Conservation (phyloP, 2,329 filamentous ascomycete genomes). For the Lachnum nothofagi region DNA sequence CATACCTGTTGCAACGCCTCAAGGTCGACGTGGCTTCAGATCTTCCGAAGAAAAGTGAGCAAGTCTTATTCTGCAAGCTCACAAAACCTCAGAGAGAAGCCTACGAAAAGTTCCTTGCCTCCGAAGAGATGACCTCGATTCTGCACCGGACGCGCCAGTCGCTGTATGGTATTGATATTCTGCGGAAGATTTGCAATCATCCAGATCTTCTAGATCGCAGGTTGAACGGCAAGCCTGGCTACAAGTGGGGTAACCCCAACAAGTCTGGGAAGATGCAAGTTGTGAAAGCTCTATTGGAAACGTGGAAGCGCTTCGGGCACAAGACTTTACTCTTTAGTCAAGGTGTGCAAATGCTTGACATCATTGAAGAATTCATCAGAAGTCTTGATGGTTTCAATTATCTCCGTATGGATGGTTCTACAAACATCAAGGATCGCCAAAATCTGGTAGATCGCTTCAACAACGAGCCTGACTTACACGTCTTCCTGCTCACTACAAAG, state of each 20-base stretch:
- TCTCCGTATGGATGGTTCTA: constrained; percentile 88
- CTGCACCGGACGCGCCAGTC: constrained; percentile 69
- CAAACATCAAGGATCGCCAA: constrained; percentile 83
- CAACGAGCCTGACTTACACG: constrained; percentile 67
- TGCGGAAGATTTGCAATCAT: constrained; percentile 97
- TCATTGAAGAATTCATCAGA: constrained; percentile 75
- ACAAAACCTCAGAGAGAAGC: constrained; percentile 72
- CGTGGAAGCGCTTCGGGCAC: constrained; percentile 81
- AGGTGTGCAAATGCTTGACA: constrained; percentile 90
- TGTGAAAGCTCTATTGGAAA: constrained; percentile 75
- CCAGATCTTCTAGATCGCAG: constrained; percentile 74
- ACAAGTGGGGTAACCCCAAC: constrained; percentile 69
- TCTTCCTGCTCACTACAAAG: constrained; percentile 92
- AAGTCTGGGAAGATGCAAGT: constrained; percentile 97
- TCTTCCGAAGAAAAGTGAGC: constrained; percentile 90
- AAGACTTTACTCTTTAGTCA: constrained; percentile 93
- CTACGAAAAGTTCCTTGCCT: constrained; percentile 76
- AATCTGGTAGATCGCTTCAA: constrained; percentile 91
- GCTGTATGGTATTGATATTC: constrained; percentile 81
- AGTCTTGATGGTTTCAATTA: constrained; percentile 67
- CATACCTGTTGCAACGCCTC: constrained; percentile 85
- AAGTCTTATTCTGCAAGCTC: constrained; percentile 92
- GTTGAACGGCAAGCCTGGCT: constrained; percentile 52
- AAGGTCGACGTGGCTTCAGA: constrained; percentile 93
- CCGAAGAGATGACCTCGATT: constrained; percentile 81